Percentiles rank a stretch among this genome's conserved stretches.
These are phyloP conservation scores for Aurantiochytrium sp. DNA, from an alignment of 108 stramenopile species.

Conservation along the genomic window DNA sequence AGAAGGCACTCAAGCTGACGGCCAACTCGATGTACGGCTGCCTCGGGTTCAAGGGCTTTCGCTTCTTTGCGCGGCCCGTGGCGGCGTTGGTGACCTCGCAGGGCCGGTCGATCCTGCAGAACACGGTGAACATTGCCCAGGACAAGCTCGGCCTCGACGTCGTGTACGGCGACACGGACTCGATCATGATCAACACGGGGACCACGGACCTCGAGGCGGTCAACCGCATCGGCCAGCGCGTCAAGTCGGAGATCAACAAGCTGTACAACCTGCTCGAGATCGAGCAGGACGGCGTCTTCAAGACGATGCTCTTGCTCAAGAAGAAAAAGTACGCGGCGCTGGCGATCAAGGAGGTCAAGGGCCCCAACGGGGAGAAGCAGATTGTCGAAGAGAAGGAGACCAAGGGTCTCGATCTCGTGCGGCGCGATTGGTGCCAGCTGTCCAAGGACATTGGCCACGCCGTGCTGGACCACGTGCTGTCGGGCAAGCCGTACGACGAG, in stretches of 20 bases:
- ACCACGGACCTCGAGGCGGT: slow-evolving; percentile 75
- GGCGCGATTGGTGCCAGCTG: slow-evolving; percentile 98
- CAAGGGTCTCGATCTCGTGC: slow-evolving; percentile 96
- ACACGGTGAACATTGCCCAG: slow-evolving; percentile 88
- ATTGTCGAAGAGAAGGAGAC: slow-evolving; percentile 67
- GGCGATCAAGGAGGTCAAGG: slow-evolving; percentile 59
- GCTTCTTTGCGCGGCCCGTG: slow-evolving; percentile 96
- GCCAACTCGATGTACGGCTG: slow-evolving; percentile 99
- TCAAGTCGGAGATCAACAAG: slow-evolving; percentile 92
- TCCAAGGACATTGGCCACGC: slow-evolving; percentile 86
- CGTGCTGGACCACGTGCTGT: slow-evolving; percentile 88
- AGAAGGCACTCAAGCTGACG: slow-evolving; percentile 93
- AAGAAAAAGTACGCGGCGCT: slow-evolving; percentile 99
- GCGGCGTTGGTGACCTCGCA: slow-evolving; percentile 94
- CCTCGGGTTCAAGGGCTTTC: slow-evolving; percentile 88
- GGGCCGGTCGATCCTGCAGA: slow-evolving; percentile 95
- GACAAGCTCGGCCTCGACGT: slow-evolving; percentile 88
- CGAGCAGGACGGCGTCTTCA: slow-evolving; percentile 94
- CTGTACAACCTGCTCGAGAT: slow-evolving; percentile 94
- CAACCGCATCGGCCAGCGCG: slow-evolving; percentile 72
- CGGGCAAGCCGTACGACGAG: slow-evolving; percentile 70
- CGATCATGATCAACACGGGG: slow-evolving; percentile 98
- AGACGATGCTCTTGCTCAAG: slow-evolving; percentile 91
- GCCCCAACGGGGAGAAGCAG: slow-evolving; percentile 52
- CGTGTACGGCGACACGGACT: slow-evolving; percentile 98